These are phyloP conservation scores for Nadsonia starkeyi-henricii DNA, from an alignment of 1,139 yeast species.

Conservation along the genomic window DNA sequence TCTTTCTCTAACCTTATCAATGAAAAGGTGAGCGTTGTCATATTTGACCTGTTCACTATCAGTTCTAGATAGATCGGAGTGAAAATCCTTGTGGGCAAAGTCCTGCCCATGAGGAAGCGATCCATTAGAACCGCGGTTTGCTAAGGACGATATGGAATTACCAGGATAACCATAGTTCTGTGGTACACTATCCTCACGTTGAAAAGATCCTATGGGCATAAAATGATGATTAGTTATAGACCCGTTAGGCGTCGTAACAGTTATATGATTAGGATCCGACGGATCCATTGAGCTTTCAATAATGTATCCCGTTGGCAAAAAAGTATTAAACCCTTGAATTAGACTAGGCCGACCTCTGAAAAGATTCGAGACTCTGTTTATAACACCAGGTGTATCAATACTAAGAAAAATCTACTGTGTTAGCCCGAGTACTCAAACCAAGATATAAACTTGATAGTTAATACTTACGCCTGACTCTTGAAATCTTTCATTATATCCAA, in stretches of 20 bases:
- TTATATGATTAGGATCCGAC: slow-evolving; percentile 82
- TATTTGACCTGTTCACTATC: slow-evolving; percentile 80
- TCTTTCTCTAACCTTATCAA: slow-evolving; percentile 86
- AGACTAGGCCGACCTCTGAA: slow-evolving; percentile 87
- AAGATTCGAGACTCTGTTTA: slow-evolving; percentile 80
- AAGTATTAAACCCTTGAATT: slow-evolving; percentile 94
- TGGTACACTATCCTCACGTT: not conserved
- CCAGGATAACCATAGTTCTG: not conserved
- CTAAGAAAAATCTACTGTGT: slow-evolving; percentile 20
- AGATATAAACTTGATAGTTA: not conserved
- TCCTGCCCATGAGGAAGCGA: not conserved
- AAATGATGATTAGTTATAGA: slow-evolving; percentile 58
- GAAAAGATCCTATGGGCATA: slow-evolving; percentile 20
- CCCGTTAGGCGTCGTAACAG: slow-evolving; percentile 93
- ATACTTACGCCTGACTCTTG: slow-evolving; percentile 67
- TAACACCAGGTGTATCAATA: slow-evolving; percentile 96
- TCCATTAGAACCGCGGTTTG: slow-evolving; percentile 14
- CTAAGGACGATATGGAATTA: slow-evolving; percentile 3
- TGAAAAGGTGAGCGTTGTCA: slow-evolving; percentile 92
- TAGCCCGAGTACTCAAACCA: no score
- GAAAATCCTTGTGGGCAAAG: not conserved
- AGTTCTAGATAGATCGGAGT: not conserved
- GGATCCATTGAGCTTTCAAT: slow-evolving; percentile 88
- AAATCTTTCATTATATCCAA: slow-evolving; percentile 97
- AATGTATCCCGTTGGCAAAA: slow-evolving; percentile 90